A percentile compares a stretch with the other conserved stretches of the same genome.
Evolutionary conservation across 2,329 filamentous ascomycete genomes (phyloP).

Genomic region (Teratosphaeriaceae sp.): DNA sequence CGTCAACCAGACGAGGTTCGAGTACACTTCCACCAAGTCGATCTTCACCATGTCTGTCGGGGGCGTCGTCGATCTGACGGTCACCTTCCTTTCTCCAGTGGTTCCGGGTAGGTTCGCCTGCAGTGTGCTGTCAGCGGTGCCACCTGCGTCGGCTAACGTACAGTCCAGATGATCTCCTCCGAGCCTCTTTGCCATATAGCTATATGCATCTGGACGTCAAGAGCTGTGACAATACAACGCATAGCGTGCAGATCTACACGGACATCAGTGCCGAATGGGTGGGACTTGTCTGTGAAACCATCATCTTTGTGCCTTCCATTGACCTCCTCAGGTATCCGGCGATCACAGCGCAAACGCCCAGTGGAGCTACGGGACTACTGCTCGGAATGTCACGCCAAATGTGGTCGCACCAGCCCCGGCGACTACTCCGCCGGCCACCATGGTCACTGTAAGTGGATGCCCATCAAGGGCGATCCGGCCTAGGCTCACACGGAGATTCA

Average conservation of each 20-base stretch:
- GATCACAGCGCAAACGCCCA: constrained; percentile 49
- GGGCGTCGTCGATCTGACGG: constrained; percentile 56
- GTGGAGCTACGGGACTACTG: constrained; percentile 51
- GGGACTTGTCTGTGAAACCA: not conserved
- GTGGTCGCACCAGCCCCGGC: too few species aligned
- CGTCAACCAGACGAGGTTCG: constrained; percentile 56
- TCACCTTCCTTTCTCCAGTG: constrained; percentile 66
- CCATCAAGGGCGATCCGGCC: not conserved
- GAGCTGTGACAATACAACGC: constrained; percentile 55
- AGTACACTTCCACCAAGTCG: constrained; percentile 67
- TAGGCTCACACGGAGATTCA: not conserved
- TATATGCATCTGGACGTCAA: constrained; percentile 60
- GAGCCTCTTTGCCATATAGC: constrained; percentile 64
- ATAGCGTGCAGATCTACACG: constrained; percentile 50
- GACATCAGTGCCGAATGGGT: too few species aligned
- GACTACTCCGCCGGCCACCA: too few species aligned
- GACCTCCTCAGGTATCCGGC: constrained; percentile 63
- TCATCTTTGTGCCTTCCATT: constrained; percentile 5
- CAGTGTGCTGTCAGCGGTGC: not conserved
- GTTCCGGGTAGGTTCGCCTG: constrained; percentile 42
- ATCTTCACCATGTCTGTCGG: constrained; percentile 60
- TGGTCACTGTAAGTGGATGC: too few species aligned
- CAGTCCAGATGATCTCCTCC: constrained; percentile 52
- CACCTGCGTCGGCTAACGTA: too few species aligned
- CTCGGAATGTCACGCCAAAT: constrained; percentile 10